Evolutionary conservation across 371 early-diverging fungal genomes (phyloP).

Genomic region (Circinella umbellata): DNA sequence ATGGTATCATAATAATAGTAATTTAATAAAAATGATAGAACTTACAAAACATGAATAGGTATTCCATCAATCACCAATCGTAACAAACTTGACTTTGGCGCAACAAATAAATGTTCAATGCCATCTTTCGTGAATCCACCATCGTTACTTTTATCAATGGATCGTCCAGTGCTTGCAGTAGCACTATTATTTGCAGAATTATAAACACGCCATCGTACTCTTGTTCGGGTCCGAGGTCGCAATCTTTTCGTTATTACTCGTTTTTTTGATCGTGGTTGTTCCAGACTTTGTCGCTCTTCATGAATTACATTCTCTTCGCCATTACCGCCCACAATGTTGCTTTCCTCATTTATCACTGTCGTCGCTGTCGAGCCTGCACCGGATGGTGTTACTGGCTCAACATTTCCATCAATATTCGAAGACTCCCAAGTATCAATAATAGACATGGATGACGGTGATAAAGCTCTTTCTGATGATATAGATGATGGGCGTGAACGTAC

Average conservation of each 20-base stretch:
- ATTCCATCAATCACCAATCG: slow-evolving; percentile 69
- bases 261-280: neutral
- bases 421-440: slow-evolving; percentile 41
- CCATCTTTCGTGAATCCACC: slow-evolving; percentile 15
- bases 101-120: slow-evolving; percentile 38
- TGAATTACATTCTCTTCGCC: neutral
- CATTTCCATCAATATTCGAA: neutral
- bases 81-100: slow-evolving; percentile 59
- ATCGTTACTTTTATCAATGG: neutral
- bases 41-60: slow-evolving; percentile 71
- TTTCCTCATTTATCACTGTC: neutral
- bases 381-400: neutral
- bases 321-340: neutral
- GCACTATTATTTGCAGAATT: neutral
- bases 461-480: neutral
- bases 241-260: neutral
- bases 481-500: neutral
- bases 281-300: neutral
- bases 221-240: neutral
- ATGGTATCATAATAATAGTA: too few relatives aligned
- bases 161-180: neutral
- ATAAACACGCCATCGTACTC: neutral
- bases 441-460: slow-evolving; percentile 39
- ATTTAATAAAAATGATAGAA: neutral
- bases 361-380: neutral